Evolutionary conservation across 2,329 filamentous ascomycete species (phyloP).

Genomic region (Colletotrichum nymphaeae): DNA sequence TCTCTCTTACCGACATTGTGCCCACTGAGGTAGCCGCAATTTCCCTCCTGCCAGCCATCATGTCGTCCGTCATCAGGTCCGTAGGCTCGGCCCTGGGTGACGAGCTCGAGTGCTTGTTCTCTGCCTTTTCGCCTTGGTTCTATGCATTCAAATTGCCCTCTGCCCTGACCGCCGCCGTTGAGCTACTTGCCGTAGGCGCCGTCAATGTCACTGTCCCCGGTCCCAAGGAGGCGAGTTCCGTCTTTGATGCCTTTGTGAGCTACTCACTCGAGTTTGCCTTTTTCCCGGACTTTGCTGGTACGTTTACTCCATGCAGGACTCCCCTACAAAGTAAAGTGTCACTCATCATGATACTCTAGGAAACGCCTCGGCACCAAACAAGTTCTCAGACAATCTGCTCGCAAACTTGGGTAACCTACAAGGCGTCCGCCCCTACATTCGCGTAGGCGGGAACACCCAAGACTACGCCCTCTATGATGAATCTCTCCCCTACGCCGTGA

Average conservation of each 20-base stretch:
- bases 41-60: neutral
- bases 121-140: neutral
- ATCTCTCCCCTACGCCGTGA: constrained; percentile 59
- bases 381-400: constrained; percentile 69
- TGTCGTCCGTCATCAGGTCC: constrained; percentile 13
- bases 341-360: constrained; percentile 44
- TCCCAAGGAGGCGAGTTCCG: constrained; percentile 9
- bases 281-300: constrained; percentile 63
- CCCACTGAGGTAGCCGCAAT: neutral
- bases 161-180: neutral
- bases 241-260: constrained; percentile 58
- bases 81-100: constrained; percentile 3
- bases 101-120: constrained; percentile 21
- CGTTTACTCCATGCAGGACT: neutral
- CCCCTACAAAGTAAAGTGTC: neutral
- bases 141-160: neutral
- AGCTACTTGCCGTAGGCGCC: neutral
- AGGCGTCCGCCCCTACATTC: constrained; percentile 68
- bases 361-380: constrained; percentile 66
- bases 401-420: constrained; percentile 65
- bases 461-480: constrained; percentile 72
- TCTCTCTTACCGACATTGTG: neutral
- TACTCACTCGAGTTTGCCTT: constrained; percentile 64
- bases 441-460: constrained; percentile 76
- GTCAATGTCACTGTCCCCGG: constrained; percentile 13